phyloP scores from a whole-genome alignment of 306 rosid genomes.

The Medicago arabica region DNA sequence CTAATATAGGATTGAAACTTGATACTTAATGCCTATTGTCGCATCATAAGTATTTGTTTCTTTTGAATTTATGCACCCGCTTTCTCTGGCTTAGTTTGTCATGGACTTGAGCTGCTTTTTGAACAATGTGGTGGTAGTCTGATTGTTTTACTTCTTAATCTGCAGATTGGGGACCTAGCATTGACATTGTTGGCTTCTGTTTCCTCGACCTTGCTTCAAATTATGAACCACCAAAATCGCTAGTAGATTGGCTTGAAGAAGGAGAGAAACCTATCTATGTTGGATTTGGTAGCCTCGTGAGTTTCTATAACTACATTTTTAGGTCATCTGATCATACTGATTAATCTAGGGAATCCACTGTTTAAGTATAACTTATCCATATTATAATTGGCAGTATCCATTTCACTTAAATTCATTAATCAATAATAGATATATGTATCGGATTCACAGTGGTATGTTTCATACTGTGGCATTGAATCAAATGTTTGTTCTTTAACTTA shows the following conservation, averaged over 20 bases:
- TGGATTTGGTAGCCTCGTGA: slow-evolving; percentile 99
- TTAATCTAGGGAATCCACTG: slow-evolving; percentile 30
- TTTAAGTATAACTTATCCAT: slow-evolving; percentile 19
- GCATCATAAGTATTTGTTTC: slow-evolving; percentile 23
- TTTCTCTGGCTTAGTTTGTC: slow-evolving; percentile 31
- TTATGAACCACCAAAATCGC: slow-evolving; percentile 74
- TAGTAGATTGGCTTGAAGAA: slow-evolving; percentile 79
- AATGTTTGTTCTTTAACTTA: slow-evolving; percentile 24
- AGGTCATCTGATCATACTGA: slow-evolving; percentile 30
- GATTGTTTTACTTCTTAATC: slow-evolving; percentile 38
- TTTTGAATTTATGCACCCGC: background rate
- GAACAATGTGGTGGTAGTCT: slow-evolving; percentile 24
- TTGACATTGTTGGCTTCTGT: slow-evolving; percentile 96
- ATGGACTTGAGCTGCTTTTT: slow-evolving; percentile 23
- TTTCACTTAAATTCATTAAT: background rate
- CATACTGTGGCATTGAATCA: slow-evolving; percentile 27
- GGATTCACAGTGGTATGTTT: slow-evolving; percentile 12
- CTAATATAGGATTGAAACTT: slow-evolving; percentile 4
- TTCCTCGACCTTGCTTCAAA: slow-evolving; percentile 95
- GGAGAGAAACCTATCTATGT: slow-evolving; percentile 79
- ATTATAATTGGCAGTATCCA: background rate
- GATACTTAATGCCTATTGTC: slow-evolving; percentile 21
- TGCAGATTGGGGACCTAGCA: slow-evolving; percentile 95
- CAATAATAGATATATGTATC: background rate
- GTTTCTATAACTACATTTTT: slow-evolving; percentile 48